Evolutionary conservation across 805 yeast genomes (phyloP), one percentile per base, ranked within the genome.

Genomic region (Saccharomycopsis guyanensis): DNA sequence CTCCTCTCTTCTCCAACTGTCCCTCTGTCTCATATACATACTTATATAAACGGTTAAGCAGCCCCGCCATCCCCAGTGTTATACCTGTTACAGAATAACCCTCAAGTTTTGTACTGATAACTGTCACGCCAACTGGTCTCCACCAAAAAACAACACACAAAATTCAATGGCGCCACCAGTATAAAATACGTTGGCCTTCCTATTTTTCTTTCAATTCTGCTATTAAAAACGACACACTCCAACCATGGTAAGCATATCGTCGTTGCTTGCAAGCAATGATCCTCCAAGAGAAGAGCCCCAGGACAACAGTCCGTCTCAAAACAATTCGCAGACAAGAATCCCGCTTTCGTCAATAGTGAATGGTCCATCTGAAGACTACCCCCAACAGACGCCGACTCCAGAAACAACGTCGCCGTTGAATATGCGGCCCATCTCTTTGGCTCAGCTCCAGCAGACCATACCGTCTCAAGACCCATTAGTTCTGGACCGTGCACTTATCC

Each of bases 231-330:
- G 10, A 25, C 29, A 25, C 29, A 25, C 29, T 16, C 8, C 38
- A 6, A 7, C 8, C 15, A 47, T 47, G 50, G 50, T 47, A 16
- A 47, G 50, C 40, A 47, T 47, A 31, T 47, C 50, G 36, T 47
- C 50, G n/a, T 46, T 47, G 24, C 33, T 47, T 6, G 39, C 47
- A 1, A 43, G 36, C 29, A 27, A 32, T 24, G 27, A 38, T 23
- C 37, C 37, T 8, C 20, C 8, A 7, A 12, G 10, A 6, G 40
- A 22, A 13, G 24, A 23, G 39, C 25, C 20, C 10, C 32, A 4
- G 18, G 16, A n/a, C 19, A 16, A n/a, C 42, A 23, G 23, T 29
- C 23, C 29, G 13, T 6, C 43, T 38, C 5, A 7, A 7, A 40
- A 16, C 45, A 35, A 19, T 2, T 18, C 15, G 42, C 44, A 5